Base-by-base conservation (phyloP, 371 early-diverging fungal genomes). In the Dipsacomyces acuminosporus region DNA sequence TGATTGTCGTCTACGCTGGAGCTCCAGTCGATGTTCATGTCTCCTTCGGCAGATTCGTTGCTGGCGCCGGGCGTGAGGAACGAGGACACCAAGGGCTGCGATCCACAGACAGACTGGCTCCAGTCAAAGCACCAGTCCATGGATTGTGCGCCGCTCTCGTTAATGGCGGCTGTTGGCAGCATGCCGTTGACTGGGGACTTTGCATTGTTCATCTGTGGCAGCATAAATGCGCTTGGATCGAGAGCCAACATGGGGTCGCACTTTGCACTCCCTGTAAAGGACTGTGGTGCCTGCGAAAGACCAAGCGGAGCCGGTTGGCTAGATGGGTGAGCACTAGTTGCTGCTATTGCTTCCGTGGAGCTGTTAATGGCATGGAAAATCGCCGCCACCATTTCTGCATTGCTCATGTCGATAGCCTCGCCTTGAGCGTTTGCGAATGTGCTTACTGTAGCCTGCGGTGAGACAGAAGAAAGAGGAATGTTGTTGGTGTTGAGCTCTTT, bases 121-220 rank as follows among this genome's bases (percentile, higher is more conserved):
- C 61, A 61, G 41, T 61, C 61, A 25, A 61, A 61, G 40, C 55
- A 54, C 61, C 61, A 61, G 47, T 61, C 55, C 61, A 61, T 61
- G 24, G 61, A 18, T 15, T 61, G 54, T n/a, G 54, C 44, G 8
- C 48, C 59, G 19, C 17, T 18, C 7, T 17, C 38, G 20, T 4
- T 15, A 6, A 8, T 23, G 4, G 9, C 36, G 8, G 21, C 35
- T 11, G 7, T 42, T 21, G 19, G 41, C 42, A 3, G 35, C 34
- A 13, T 34, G 58, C 20, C 38, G n/a, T 49, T 52, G 17, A 26
- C 51, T 7, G 38, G 38, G 4, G 40, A 25, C 23, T 8, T 34
- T 30, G 19, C 11, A n/a, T 14, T 38, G 38, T 13, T 24, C 21
- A 15, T 21, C 19, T 54, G 57, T 15, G 50, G 18, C 26, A 52